Conservation (phyloP, 352 stramenopile genomes). For the Phytophthora capsici region DNA sequence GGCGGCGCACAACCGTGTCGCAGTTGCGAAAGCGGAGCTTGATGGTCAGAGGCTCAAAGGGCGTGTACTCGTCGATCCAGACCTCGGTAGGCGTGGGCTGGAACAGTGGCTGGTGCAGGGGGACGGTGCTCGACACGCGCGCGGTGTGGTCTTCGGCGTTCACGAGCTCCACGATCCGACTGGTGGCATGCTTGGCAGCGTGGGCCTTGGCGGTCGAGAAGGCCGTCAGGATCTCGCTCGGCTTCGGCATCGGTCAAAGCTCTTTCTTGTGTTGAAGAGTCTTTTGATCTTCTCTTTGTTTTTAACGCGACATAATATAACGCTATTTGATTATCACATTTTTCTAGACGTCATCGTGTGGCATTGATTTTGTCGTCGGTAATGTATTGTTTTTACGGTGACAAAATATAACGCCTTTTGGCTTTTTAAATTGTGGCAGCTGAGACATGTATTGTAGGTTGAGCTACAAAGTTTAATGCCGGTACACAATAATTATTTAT, state of each 20-base stretch:
- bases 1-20: slow-evolving; percentile 87
- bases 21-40: slow-evolving; percentile 94
- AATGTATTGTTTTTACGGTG: too few species aligned
- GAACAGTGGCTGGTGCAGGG: slow-evolving; percentile 89
- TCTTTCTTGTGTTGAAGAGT: too few species aligned
- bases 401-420: too few species aligned
- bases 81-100: slow-evolving; percentile 82
- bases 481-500: too few species aligned
- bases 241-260: slow-evolving; percentile 41
- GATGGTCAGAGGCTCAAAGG: slow-evolving; percentile 82
- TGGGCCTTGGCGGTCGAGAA: slow-evolving; percentile 65
- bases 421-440: too few species aligned
- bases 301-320: too few species aligned
- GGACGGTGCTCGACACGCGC: slow-evolving; percentile 69
- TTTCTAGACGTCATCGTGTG: too few species aligned
- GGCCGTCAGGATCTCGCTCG: slow-evolving; percentile 69
- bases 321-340: too few species aligned
- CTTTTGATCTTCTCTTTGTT: too few species aligned
- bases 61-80: slow-evolving; percentile 93
- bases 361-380: too few species aligned
- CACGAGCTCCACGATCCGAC: slow-evolving; percentile 67
- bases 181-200: slow-evolving; percentile 43
- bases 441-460: too few species aligned
- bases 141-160: slow-evolving; percentile 79
- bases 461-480: too few species aligned